Evolutionary conservation across 169 alveolate genomes (phyloP).

Genomic region (Pseudocohnilembus persalinus): DNA sequence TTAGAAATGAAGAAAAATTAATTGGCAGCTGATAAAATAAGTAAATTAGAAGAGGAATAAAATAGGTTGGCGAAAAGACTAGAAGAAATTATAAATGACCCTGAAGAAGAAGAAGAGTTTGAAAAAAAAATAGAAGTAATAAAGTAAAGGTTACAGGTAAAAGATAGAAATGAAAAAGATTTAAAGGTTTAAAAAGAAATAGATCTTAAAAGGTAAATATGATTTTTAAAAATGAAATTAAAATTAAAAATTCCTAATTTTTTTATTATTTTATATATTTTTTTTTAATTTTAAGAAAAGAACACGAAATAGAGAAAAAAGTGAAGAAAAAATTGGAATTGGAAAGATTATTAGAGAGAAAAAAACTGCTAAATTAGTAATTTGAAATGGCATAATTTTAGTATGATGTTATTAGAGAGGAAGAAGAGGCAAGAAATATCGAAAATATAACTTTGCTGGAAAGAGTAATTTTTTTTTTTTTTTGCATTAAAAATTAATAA

Average conservation of each 20-base stretch:
- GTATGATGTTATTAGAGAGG: not conserved
- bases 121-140: too few species aligned
- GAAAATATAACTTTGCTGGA: not conserved
- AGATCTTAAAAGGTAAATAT: not conserved
- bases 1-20: not conserved
- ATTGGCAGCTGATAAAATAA: not conserved
- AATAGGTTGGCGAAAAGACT: not conserved
- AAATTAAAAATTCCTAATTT: not conserved
- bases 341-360: not conserved
- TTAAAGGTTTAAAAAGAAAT: not conserved
- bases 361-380: not conserved
- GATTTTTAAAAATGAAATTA: not conserved
- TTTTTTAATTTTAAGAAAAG: not conserved
- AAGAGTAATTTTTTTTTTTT: not conserved
- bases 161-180: not conserved
- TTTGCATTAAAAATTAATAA: too few species aligned
- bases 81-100: not conserved
- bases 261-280: too few species aligned
- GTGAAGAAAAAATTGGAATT: not conserved
- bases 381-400: not conserved
- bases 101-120: not conserved
- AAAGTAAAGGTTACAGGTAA: not conserved
- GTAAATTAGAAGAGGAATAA: not conserved
- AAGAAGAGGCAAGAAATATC: not conserved
- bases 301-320: not conserved